These are phyloP conservation scores for Daldinia eschscholtzii DNA, from an alignment of 2,329 filamentous ascomycete species.

Conservation along the genomic window DNA sequence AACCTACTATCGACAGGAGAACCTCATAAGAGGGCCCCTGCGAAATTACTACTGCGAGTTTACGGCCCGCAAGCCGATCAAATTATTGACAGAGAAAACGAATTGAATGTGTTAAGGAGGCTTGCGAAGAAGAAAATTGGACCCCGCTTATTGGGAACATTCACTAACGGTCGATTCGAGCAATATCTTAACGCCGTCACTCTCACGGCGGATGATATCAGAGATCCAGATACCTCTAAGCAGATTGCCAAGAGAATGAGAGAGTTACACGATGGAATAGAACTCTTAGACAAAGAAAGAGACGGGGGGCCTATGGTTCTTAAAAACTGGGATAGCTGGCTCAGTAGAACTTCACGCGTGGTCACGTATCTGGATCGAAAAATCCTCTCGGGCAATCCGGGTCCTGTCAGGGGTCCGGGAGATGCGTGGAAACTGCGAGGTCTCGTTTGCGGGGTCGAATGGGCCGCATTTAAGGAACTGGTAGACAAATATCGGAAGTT, in stretches of 20 bases:
- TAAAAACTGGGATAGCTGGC: slow-evolving; percentile 96
- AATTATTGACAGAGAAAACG: slow-evolving; percentile 92
- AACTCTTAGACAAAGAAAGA: slow-evolving; percentile 82
- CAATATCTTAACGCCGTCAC: slow-evolving; percentile 90
- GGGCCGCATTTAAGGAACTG: slow-evolving; percentile 79
- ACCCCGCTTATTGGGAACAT: slow-evolving; percentile 89
- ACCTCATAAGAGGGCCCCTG: slow-evolving; percentile 60
- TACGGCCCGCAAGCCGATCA: slow-evolving; percentile 97
- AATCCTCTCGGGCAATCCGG: slow-evolving; percentile 61
- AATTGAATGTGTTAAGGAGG: slow-evolving; percentile 86
- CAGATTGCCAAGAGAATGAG: slow-evolving; percentile 98
- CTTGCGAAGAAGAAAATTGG: slow-evolving; percentile 94
- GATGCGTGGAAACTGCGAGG: slow-evolving; percentile 76
- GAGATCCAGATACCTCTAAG: slow-evolving; percentile 83
- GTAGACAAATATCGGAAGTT: slow-evolving; percentile 83
- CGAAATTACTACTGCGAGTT: slow-evolving; percentile 86
- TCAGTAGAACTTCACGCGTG: slow-evolving; percentile 73
- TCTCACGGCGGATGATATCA: slow-evolving; percentile 80
- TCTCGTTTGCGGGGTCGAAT: slow-evolving; percentile 85
- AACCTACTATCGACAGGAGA: slow-evolving; percentile 62
- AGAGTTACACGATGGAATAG: slow-evolving; percentile 93
- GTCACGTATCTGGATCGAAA: slow-evolving; percentile 70
- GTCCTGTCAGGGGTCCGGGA: slow-evolving; percentile 48
- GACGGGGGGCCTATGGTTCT: slow-evolving; percentile 85
- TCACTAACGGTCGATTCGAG: slow-evolving; percentile 94